Evolutionary conservation across 495 filamentous ascomycete species (phyloP), one percentile per base, ranked within the genome.

Genomic region (Podospora australis): DNA sequence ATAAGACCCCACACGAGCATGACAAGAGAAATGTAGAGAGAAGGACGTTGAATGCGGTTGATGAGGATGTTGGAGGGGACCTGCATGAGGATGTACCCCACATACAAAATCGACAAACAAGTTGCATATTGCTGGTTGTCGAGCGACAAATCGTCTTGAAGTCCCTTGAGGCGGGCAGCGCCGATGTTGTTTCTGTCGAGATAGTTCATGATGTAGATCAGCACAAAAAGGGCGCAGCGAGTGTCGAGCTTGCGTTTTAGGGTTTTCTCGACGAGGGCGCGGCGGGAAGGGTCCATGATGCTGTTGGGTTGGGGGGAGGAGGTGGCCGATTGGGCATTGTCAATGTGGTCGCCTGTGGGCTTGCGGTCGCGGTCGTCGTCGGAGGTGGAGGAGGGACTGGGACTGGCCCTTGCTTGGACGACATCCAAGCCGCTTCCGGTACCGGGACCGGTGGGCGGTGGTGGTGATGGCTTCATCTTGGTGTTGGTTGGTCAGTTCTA

Each of bases 151-250:
- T 77, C 67, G 36, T 54, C 53, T 25, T 75, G 60, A 11, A 79
- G 64, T 5, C 69, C 70, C 32, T 71, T 73, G 14, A 78, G 53
- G 6, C 73, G 69, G 6, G 73, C 73, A 0, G 66, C 62, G 10
- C 68, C 70, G 36, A 77, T 73, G 57, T 74, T 75, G 54, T 75
- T 73, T 17, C 86, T 72, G 62, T 89, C 86, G 38, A 90, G 67
- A 62, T 89, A 90, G 58, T 88, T 89, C 60, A 89, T 72, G 58
- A 89, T 85, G 60, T 88, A 89, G 46, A 75, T 72, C 39, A 74
- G 46, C 25, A 74, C 62, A 44, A 76, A 71, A 16, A 68, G 48
- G 29, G 57, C 57, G 53, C 68, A 71, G 30, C 68, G 66, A 38
- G 54, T 44, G 46, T 71, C 68, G n/a, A 71, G 65, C 46, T 71